These are phyloP conservation scores for Cordyceps tenuipes DNA, from an alignment of 2,329 filamentous ascomycete genomes.

Conservation along the genomic window DNA sequence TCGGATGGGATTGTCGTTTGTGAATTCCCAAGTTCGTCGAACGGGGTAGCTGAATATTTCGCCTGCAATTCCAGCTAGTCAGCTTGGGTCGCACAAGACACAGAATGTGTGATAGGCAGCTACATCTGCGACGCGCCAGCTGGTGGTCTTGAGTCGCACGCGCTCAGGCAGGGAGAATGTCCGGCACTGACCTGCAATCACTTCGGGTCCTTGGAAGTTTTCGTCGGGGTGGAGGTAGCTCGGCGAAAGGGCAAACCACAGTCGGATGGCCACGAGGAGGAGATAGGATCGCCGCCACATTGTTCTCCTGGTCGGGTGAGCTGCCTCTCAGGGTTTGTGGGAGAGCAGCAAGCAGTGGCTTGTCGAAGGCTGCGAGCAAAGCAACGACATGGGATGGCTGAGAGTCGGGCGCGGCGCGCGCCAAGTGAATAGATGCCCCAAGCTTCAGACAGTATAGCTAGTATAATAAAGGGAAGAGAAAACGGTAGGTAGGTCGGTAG, in stretches of 20 bases:
- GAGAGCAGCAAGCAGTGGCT: slow-evolving; percentile 17
- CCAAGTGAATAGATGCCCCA: slow-evolving; percentile 2
- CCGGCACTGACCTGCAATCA: slow-evolving; percentile 72
- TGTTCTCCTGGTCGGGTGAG: slow-evolving; percentile 14
- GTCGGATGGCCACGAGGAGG: slow-evolving; percentile 71
- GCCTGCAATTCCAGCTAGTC: slow-evolving; percentile 41
- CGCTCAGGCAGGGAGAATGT: neutral
- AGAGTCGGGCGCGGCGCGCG: slow-evolving; percentile 1
- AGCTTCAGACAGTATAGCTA: neutral
- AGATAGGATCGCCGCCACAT: slow-evolving; percentile 95
- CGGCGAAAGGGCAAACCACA: slow-evolving; percentile 89
- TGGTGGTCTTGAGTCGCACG: neutral
- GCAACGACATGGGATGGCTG: slow-evolving; percentile 12
- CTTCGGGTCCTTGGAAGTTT: slow-evolving; percentile 96
- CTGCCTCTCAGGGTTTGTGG: slow-evolving; percentile 9
- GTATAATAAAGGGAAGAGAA: neutral
- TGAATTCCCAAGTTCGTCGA: slow-evolving; percentile 93
- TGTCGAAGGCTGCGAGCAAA: slow-evolving; percentile 15
- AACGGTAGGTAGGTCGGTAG: neutral
- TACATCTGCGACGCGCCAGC: neutral
- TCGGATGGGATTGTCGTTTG: slow-evolving; percentile 75
- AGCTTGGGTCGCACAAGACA: neutral
- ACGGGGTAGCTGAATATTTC: slow-evolving; percentile 90
- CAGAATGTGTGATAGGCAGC: neutral
- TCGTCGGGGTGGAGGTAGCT: slow-evolving; percentile 98